Conservation (phyloP, 2,329 filamentous ascomycete genomes). For the Botrytis sinoallii region DNA sequence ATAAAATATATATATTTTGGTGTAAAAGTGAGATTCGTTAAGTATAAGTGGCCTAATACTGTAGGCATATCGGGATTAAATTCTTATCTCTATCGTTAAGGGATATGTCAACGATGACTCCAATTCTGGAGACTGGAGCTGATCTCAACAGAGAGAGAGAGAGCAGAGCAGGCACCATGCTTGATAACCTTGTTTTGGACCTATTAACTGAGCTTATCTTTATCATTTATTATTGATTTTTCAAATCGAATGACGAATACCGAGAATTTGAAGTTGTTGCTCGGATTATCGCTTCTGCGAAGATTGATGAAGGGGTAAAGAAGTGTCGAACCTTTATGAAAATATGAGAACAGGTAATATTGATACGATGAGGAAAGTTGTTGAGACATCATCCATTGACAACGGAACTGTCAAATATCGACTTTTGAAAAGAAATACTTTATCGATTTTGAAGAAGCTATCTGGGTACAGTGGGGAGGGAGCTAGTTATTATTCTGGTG, state of each 20-base stretch:
- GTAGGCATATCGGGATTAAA: neutral
- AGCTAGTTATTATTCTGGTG: neutral
- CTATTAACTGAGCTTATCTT: neutral
- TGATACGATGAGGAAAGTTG: neutral
- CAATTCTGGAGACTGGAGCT: neutral
- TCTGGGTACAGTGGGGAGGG: neutral
- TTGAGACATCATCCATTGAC: neutral
- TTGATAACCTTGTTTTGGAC: neutral
- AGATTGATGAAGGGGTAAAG: conserved; percentile 9
- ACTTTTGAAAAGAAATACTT: neutral
- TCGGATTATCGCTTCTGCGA: neutral
- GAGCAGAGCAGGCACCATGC: neutral
- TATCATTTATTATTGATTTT: neutral
- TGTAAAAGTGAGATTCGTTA: no score
- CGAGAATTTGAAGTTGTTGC: neutral
- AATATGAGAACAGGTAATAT: neutral
- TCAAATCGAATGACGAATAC: neutral
- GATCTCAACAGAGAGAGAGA: neutral
- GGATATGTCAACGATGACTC: neutral
- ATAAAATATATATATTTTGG: no score
- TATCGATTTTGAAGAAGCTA: neutral
- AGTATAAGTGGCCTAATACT: no score
- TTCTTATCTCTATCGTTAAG: neutral
- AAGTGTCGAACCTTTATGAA: neutral
- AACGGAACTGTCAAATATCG: neutral